These are phyloP conservation scores for Aspergillus nomiae DNA, from an alignment of 2,329 filamentous ascomycete genomes.

Conservation along the genomic window DNA sequence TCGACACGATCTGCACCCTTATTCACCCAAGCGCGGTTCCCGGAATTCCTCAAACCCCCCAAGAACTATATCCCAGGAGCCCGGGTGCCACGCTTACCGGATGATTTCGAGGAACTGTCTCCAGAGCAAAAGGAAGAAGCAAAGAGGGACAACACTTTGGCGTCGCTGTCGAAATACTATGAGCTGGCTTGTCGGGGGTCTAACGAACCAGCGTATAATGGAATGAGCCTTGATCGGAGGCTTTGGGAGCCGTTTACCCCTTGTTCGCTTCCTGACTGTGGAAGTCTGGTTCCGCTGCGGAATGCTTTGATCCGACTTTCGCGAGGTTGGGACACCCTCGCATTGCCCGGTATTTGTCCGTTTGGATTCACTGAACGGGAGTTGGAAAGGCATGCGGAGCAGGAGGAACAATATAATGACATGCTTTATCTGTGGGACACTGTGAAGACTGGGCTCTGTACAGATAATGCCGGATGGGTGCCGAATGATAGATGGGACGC, in stretches of 20 bases:
- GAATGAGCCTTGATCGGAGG: constrained; percentile 21
- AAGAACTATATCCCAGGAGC: constrained; percentile 20
- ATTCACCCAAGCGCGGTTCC: constrained; percentile 26
- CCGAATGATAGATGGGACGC: constrained; percentile 19
- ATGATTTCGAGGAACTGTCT: constrained; percentile 18
- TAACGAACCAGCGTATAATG: constrained; percentile 22
- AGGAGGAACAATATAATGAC: constrained; percentile 23
- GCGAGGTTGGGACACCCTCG: constrained; percentile 19
- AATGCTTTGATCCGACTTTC: constrained; percentile 19
- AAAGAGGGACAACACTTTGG: constrained; percentile 10
- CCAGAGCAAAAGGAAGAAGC: constrained; percentile 15
- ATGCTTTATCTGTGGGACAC: constrained; percentile 23
- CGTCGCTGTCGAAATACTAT: constrained; percentile 26
- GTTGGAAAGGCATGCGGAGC: constrained; percentile 16
- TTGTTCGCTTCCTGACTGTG: constrained; percentile 19
- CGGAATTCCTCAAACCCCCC: constrained; percentile 22
- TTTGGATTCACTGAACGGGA: constrained; percentile 19
- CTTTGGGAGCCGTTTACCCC: constrained; percentile 26
- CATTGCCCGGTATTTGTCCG: constrained; percentile 20
- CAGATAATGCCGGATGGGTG: constrained; percentile 26
- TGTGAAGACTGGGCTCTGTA: constrained; percentile 24
- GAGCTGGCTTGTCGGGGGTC: constrained; percentile 23
- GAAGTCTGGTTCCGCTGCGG: constrained; percentile 20
- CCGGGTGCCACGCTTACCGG: constrained; percentile 19
- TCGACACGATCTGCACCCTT: constrained; percentile 22